Evolutionary conservation across 257 asterid species (phyloP).

Genomic region (Primulina huaijiensis): DNA sequence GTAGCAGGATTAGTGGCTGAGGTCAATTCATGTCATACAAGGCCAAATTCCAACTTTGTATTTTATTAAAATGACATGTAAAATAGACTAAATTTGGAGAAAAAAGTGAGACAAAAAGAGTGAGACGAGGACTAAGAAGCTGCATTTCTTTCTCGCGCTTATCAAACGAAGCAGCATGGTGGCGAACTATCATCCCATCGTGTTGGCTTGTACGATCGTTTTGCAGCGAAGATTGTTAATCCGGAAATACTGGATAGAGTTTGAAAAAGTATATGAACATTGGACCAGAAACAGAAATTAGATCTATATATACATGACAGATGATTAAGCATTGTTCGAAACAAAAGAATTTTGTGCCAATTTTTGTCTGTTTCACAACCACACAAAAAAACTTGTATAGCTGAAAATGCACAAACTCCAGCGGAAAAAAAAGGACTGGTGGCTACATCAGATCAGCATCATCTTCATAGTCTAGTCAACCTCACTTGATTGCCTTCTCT

Average conservation of each 20-base stretch:
- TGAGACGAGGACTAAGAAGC: no score
- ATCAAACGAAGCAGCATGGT: not conserved
- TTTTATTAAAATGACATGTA: not conserved
- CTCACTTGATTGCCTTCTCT: constrained; percentile 91
- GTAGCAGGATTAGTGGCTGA: no score
- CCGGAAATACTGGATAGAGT: constrained; percentile 1
- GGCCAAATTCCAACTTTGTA: no score
- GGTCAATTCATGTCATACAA: no score
- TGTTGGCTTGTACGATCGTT: no score
- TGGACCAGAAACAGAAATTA: constrained; percentile 24
- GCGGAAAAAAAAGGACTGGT: constrained; percentile 10
- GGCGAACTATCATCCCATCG: not conserved
- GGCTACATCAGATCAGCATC: constrained; percentile 83
- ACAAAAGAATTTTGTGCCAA: constrained; percentile 9
- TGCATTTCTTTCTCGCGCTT: no score
- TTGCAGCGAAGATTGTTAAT: not conserved
- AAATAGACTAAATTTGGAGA: not conserved
- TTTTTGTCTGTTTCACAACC: constrained; percentile 5
- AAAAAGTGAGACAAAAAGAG: no score
- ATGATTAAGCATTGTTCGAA: constrained; percentile 10
- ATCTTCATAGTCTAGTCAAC: constrained; percentile 91
- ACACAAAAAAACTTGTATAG: not conserved
- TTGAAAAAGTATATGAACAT: not conserved
- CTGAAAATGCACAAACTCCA: not conserved
- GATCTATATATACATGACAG: constrained; percentile 15